Conservation (phyloP, 176 grass and related monocot species). For the Aegilops speltoides region DNA sequence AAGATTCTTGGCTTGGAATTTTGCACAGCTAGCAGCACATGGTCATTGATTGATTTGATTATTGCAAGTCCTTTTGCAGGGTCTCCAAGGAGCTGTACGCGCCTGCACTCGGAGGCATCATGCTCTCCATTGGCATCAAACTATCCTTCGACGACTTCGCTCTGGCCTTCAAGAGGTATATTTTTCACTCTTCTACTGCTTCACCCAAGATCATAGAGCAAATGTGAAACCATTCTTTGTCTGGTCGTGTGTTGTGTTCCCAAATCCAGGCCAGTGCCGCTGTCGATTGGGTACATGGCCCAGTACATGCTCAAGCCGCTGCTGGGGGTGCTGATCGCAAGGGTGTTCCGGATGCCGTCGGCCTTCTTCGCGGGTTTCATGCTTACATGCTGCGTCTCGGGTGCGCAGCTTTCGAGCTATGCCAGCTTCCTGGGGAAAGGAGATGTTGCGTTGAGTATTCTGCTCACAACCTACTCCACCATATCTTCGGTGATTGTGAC, state of each 20-base stretch:
- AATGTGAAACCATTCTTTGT: slow-evolving; percentile 16
- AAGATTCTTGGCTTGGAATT: slow-evolving; percentile 18
- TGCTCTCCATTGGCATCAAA: slow-evolving; percentile 93
- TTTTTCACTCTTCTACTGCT: not conserved
- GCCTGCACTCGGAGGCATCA: slow-evolving; percentile 83
- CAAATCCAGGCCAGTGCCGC: slow-evolving; percentile 63
- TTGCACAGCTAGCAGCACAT: not conserved
- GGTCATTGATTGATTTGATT: not conserved
- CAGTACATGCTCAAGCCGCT: slow-evolving; percentile 83
- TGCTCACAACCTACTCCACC: slow-evolving; percentile 86
- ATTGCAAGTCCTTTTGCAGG: slow-evolving; percentile 27
- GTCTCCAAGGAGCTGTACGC: slow-evolving; percentile 92
- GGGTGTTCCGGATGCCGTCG: slow-evolving; percentile 57
- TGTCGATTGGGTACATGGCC: slow-evolving; percentile 69
- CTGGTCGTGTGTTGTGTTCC: slow-evolving; percentile 5
- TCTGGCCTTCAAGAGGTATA: slow-evolving; percentile 71
- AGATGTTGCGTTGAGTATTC: slow-evolving; percentile 90
- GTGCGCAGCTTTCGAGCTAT: slow-evolving; percentile 90
- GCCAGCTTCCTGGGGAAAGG: slow-evolving; percentile 90
- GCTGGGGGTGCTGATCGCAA: slow-evolving; percentile 75
- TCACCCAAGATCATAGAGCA: not conserved
- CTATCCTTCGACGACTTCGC: slow-evolving; percentile 87
- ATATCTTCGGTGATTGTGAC: slow-evolving; percentile 87
- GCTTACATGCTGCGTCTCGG: slow-evolving; percentile 80
- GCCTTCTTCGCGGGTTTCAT: slow-evolving; percentile 84